Evolutionary conservation across 2,329 filamentous ascomycete genomes (phyloP).

Genomic region (Penicillium sp.): DNA sequence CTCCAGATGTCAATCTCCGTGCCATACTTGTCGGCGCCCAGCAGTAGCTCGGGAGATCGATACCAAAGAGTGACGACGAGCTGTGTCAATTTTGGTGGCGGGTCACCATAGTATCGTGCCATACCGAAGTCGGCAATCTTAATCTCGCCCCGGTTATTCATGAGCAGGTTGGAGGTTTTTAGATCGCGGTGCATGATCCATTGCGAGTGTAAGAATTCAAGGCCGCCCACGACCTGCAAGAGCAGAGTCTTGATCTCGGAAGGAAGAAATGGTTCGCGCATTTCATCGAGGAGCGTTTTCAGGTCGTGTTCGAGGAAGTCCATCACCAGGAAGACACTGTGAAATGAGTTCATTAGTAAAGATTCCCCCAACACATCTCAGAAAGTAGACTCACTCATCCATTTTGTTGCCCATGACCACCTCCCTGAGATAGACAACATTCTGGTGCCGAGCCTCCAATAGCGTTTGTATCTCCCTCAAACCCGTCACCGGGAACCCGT

Average conservation of each 20-base stretch:
- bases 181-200: slow-evolving; percentile 94
- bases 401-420: slow-evolving; percentile 74
- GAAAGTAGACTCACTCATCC: slow-evolving; percentile 53
- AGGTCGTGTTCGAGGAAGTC: slow-evolving; percentile 98
- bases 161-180: slow-evolving; percentile 89
- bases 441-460: slow-evolving; percentile 74
- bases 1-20: slow-evolving; percentile 90
- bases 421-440: slow-evolving; percentile 80
- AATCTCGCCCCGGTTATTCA: slow-evolving; percentile 91
- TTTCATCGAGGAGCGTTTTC: slow-evolving; percentile 87
- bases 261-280: slow-evolving; percentile 88
- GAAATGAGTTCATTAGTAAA: slow-evolving; percentile 1
- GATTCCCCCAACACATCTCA: too few relatives aligned
- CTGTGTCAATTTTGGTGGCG: slow-evolving; percentile 77
- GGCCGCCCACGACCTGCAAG: slow-evolving; percentile 75
- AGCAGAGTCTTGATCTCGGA: slow-evolving; percentile 92
- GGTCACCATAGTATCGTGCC: slow-evolving; percentile 84
- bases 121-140: slow-evolving; percentile 99
- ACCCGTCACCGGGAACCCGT: slow-evolving; percentile 90
- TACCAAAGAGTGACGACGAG: slow-evolving; percentile 98
- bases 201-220: slow-evolving; percentile 81
- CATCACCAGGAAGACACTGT: slow-evolving; percentile 88
- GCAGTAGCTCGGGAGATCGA: slow-evolving; percentile 83
- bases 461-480: slow-evolving; percentile 92
- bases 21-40: slow-evolving; percentile 76